Evolutionary conservation across 345 rosid species (phyloP), one percentile per base, ranked within the genome.

Genomic region (Mangifera indica): DNA sequence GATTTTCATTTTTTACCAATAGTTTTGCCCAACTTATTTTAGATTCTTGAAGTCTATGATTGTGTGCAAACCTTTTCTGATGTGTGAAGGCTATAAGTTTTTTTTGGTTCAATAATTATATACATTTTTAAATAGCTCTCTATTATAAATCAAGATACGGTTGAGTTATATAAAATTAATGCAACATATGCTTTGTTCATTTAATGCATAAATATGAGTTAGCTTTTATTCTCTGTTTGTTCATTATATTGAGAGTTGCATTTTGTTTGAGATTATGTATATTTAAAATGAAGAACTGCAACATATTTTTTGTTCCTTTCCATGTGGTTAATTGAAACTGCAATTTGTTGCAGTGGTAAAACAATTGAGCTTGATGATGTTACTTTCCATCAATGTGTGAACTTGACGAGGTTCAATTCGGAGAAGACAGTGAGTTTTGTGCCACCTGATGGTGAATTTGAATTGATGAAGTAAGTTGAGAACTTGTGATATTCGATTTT

Each of bases 401-500:
- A 96, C 84, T 86, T 96, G 80, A 96, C 97, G 17, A 88, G 99
- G 85, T 96, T 96, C 78, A 91, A 96, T 86, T 93, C 98, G 0
- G 97, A 96, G 81, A 96, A 96, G 80, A 96, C 98, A 0, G 99
- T 96, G 71, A 96, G 99, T 76, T 93, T 91, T 85, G 99, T 91
- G 60, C 99, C 98, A 32, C 99, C 99, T 5, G 99, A 96, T 85
- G 99, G 99, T 73, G 97, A 96, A 88, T 96, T 91, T 79, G 99
- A 96, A 79, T 84, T 96, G 67, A 96, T 96, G 98, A 96, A 96
- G 99, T 96, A 88, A 88, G 99, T 73, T 34, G 37, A 73, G 58
- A 60, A 51, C 15, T 77, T 42, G 70, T 46, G 42, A 5, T 14
- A 55, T 68, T 48, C 22, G 21, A 17, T 26, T 42, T 55, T 37